Base-by-base conservation (phyloP, 1,139 yeast genomes). In the Blastobotrys malaysiensis region DNA sequence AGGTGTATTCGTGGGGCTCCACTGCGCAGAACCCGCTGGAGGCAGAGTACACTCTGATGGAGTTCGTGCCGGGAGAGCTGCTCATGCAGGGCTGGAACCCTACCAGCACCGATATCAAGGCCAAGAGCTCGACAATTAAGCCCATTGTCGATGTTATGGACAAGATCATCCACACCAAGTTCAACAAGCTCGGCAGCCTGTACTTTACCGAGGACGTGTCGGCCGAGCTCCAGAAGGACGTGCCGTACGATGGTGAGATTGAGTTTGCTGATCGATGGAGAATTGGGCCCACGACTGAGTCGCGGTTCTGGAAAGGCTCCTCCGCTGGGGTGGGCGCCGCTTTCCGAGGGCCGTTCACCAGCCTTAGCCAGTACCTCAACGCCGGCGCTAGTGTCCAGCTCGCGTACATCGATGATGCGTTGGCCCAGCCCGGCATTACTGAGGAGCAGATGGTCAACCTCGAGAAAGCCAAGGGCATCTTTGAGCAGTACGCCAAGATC, bases 71-170 rank as follows among this genome's bases (percentile, higher is more conserved):
- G 48, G 97, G 97, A 51, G 86, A 84, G 43, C 77, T 88, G 56
- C 76, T 91, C 61, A 91, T 91, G 96, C 86, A 81, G 64, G 76
- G 82, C 59, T 93, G 99, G 99, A 82, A 87, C 59, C 98, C 99
- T 26, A 79, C 88, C 67, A 74, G 78, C 45, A 71, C 73, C 50
- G 84, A 81, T 55, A 74, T 79, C 71, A 75, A 63, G 72, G 76
- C 66, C 50, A 69, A 70, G 61, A 62, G 63, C 49, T 59, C 66
- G 26, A 66, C 66, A 13, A 66, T 74, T 54, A 66, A 69, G 62
- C 75, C 76, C 13, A 61, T 70, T 13, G 73, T 70, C 6, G 72
- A 71, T 49, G 61, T 68, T 45, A 61, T 67, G 48, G 69, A 67
- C 31, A 57, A 61, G 43, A 62, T 71, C n/a, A 55, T 68, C 43